Evolutionary conservation across 177 flowering plant genomes (phyloP).

Genomic region (Telopea speciosissima): DNA sequence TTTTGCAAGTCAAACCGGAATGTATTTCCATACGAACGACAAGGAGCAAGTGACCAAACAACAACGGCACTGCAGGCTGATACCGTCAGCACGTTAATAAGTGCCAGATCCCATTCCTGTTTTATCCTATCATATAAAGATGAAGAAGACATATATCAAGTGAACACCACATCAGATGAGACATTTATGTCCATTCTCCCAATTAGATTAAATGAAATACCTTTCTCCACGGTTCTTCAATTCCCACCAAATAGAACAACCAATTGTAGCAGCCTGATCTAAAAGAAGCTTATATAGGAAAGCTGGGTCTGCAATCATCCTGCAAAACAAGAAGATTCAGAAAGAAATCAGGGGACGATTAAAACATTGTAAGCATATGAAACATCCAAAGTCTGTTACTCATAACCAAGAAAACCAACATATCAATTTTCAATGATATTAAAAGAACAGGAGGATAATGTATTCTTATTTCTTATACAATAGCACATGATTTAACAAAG

Average conservation of each 20-base stretch:
- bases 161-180: background rate
- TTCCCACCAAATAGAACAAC: conserved; percentile 90
- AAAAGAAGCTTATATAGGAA: conserved; percentile 67
- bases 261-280: conserved; percentile 80
- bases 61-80: conserved; percentile 84
- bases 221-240: conserved; percentile 79
- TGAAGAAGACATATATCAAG: conserved; percentile 7
- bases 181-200: background rate
- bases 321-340: conserved; percentile 25
- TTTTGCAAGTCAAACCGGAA: conserved; percentile 89
- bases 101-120: conserved; percentile 98
- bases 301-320: conserved; percentile 98
- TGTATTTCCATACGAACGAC: conserved; percentile 95
- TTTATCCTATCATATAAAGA: conserved; percentile 50
- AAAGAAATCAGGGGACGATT: background rate
- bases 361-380: background rate
- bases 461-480: background rate
- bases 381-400: background rate
- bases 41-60: conserved; percentile 97
- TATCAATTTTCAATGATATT: background rate
- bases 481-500: background rate
- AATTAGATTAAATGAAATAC: conserved; percentile 26
- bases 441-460: background rate
- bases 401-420: background rate
- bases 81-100: conserved; percentile 81